Evolutionary conservation across 2,329 filamentous ascomycete species (phyloP).

Genomic region (Hypomyces perniciosus): DNA sequence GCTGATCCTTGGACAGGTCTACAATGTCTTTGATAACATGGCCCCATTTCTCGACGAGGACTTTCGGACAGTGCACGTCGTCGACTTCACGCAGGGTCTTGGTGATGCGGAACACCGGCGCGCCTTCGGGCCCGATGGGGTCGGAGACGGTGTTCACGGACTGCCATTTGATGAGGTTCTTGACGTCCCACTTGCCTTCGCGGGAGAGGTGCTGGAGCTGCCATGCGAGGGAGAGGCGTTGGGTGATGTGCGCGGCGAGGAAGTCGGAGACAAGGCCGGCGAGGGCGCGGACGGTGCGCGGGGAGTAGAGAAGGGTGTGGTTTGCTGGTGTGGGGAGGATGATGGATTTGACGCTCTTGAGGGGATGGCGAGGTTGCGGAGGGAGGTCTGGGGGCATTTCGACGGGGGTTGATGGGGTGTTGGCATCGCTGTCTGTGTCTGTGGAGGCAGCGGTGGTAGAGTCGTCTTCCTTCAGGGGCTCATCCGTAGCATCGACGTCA

Average conservation of each 20-base stretch:
- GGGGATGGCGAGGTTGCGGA: conserved; percentile 41
- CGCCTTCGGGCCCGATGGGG: conserved; percentile 53
- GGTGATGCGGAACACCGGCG: conserved; percentile 74
- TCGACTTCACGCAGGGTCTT: conserved; percentile 92
- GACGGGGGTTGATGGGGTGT: conserved; percentile 42
- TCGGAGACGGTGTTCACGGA: conserved; percentile 70
- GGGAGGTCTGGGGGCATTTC: conserved; percentile 39
- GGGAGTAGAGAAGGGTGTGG: conserved; percentile 79
- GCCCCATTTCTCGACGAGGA: conserved; percentile 65
- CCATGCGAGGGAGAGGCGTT: conserved; percentile 77
- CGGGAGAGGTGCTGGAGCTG: conserved; percentile 83
- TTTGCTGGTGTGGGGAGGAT: conserved; percentile 72
- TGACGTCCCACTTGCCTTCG: conserved; percentile 96
- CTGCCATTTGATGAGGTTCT: conserved; percentile 90
- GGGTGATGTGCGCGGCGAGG: conserved; percentile 65
- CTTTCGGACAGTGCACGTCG: conserved; percentile 67
- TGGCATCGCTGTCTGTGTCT: conserved; percentile 8
- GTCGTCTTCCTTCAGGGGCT: conserved; percentile 28
- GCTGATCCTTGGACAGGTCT: conserved; percentile 86
- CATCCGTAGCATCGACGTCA: conserved; percentile 25
- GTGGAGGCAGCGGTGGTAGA: neutral
- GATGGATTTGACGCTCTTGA: conserved; percentile 57
- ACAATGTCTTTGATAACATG: conserved; percentile 67
- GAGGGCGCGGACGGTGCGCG: conserved; percentile 66
- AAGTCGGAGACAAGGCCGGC: conserved; percentile 81